A percentile compares a stretch with the other conserved stretches of the same genome.
These are phyloP conservation scores for Aquanectria penicillioides DNA, from an alignment of 2,329 filamentous ascomycete genomes.

Conservation along the genomic window DNA sequence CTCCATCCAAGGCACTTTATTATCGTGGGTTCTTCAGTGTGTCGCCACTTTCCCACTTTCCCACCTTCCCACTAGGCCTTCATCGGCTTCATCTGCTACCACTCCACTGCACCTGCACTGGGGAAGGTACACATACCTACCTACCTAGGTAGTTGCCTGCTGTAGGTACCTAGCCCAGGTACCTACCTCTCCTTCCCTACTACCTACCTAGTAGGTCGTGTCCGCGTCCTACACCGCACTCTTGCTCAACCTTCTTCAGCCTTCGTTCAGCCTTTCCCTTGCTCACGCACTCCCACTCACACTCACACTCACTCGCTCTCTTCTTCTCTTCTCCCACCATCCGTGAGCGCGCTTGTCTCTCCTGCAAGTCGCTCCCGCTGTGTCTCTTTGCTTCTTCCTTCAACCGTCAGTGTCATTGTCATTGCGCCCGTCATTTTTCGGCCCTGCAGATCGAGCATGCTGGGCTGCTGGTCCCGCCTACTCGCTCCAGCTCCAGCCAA, in stretches of 20 bases:
- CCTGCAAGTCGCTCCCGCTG: background rate
- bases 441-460: slow-evolving; percentile 28
- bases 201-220: background rate
- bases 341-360: slow-evolving; percentile 3
- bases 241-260: background rate
- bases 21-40: slow-evolving; percentile 12
- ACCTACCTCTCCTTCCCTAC: background rate
- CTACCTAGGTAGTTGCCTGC: too few relatives aligned
- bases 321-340: background rate
- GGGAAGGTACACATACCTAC: too few relatives aligned
- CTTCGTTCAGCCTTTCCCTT: background rate
- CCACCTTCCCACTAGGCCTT: slow-evolving; percentile 6
- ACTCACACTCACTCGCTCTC: background rate
- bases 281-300: background rate
- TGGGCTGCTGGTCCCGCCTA: slow-evolving; percentile 31
- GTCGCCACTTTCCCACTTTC: slow-evolving; percentile 11
- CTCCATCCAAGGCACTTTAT: too few relatives aligned
- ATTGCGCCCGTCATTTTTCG: slow-evolving; percentile 11
- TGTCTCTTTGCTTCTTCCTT: background rate
- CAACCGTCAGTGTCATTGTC: background rate
- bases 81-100: background rate
- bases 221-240: slow-evolving; percentile 20
- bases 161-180: too few relatives aligned
- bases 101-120: too few relatives aligned
- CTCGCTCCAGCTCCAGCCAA: slow-evolving; percentile 35